Conservation (phyloP, 441 rosid genomes). For the Erodium trifolium region DNA sequence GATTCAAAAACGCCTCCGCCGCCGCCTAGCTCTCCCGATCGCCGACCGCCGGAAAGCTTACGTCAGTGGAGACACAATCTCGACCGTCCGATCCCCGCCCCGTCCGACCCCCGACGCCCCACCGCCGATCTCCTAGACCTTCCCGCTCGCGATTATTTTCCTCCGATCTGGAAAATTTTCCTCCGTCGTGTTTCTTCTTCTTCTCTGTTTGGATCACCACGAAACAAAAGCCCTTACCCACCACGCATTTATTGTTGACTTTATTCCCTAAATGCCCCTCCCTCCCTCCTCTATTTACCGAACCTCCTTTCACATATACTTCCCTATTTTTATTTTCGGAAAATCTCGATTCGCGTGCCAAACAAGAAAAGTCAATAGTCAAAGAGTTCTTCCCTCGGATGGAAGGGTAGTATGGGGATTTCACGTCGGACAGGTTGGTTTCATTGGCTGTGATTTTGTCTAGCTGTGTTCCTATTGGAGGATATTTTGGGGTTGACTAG, state of each 20-base stretch:
- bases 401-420: background rate
- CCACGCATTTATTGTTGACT: slow-evolving; percentile 28
- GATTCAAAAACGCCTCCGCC: slow-evolving; percentile 7
- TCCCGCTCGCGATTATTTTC: slow-evolving; percentile 8
- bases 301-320: slow-evolving; percentile 9
- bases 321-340: background rate
- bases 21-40: slow-evolving; percentile 5
- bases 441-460: too few species aligned
- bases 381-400: background rate
- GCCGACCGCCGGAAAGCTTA: background rate
- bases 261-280: slow-evolving; percentile 26
- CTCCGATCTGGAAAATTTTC: slow-evolving; percentile 3
- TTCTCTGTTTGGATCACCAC: slow-evolving; percentile 21
- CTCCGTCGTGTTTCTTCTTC: slow-evolving; percentile 16
- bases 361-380: background rate
- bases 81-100: slow-evolving; percentile 19
- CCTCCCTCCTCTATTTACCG: background rate
- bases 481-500: background rate
- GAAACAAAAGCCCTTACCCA: slow-evolving; percentile 28
- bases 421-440: too few species aligned
- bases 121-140: slow-evolving; percentile 13
- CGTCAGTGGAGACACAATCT: slow-evolving; percentile 4
- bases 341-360: slow-evolving; percentile 7
- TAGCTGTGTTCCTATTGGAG: background rate
- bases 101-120: slow-evolving; percentile 15